Percentiles rank a stretch among this genome's conserved stretches.
These are phyloP conservation scores for Conringia planisiliqua DNA, from an alignment of 345 rosid genomes.

Conservation along the genomic window DNA sequence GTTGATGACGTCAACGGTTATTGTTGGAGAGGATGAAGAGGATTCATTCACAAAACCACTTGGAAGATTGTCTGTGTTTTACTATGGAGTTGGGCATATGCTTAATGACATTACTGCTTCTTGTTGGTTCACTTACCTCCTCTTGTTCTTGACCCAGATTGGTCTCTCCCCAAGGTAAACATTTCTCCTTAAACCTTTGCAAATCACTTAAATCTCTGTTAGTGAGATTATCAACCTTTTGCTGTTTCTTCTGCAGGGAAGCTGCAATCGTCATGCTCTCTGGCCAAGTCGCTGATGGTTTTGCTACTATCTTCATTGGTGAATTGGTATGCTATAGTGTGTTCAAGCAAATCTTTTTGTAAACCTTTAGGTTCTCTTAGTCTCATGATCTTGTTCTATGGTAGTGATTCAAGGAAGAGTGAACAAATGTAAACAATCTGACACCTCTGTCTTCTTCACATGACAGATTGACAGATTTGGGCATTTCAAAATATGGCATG, in stretches of 20 bases:
- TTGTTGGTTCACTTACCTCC: constrained; percentile 96
- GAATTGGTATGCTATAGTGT: constrained; percentile 61
- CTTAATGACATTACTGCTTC: constrained; percentile 96
- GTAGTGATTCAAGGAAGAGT: not conserved
- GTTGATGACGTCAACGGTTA: constrained; percentile 26
- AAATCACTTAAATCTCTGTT: not conserved
- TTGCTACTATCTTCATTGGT: constrained; percentile 74
- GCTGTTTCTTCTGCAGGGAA: constrained; percentile 43
- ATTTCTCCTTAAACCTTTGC: not conserved
- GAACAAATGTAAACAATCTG: not conserved
- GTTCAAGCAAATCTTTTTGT: not conserved
- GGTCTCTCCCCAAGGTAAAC: constrained; percentile 78
- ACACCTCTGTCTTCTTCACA: constrained; percentile 2
- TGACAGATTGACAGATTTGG: constrained; percentile 70
- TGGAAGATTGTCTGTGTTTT: constrained; percentile 73
- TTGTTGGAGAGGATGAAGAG: constrained; percentile 38
- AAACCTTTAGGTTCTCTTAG: not conserved
- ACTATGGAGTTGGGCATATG: constrained; percentile 91
- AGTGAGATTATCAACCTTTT: not conserved
- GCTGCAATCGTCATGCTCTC: constrained; percentile 91
- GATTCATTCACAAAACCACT: constrained; percentile 54
- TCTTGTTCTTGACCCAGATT: constrained; percentile 77
- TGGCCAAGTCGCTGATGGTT: constrained; percentile 92
- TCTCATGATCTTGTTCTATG: not conserved
- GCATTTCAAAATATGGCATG: constrained; percentile 92